Base-by-base conservation (phyloP, 192 early-diverging fungal species). In the Entomortierella parvispora region DNA sequence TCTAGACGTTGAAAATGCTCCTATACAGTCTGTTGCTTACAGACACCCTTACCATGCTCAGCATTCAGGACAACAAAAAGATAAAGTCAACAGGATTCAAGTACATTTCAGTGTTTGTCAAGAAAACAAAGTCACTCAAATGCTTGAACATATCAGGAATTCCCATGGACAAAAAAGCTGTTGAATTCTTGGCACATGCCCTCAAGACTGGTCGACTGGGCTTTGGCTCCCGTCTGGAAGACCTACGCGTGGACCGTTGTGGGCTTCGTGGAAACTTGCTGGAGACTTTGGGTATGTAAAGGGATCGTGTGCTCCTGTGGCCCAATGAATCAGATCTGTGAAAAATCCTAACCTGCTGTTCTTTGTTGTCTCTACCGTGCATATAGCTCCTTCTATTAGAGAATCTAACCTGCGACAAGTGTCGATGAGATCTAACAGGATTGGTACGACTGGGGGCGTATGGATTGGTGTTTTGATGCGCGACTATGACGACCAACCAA, bases 11-110 rank as follows among this genome's bases (percentile, higher is more conserved):
- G 42, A 90, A 92, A 61, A 71, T 91, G 54, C 61, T 95, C 9
- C 68, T 91, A 6, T 91, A 94, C 80, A 90, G 91, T 63, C 55
- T 94, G 43, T 68, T 95, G 42, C 84, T 89, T 60, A 87, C 82
- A 49, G 90, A 92, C 78, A 82, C 80, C 20, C 66, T 94, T 42
- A 82, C 84, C 22, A 79, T 89, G 37, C 81, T 95, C 50, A 90
- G 85, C 66, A 71, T 95, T 23, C 82, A 89, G 23, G 82, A 90
- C 71, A 95, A 95, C 64, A 71, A 81, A 53, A 85, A 86, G 28
- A 74, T 94, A 37, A 89, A 84, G n/a, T 81, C 84, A n/a, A 83
- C 85, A 43, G 93, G 93, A 40, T 83, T 93, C 62, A 90, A 90
- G 53, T 93, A 92, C 68, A 69, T 93, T 55, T 83, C 92, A 0